These are phyloP conservation scores for Elsinoe fawcettii DNA, from an alignment of 2,329 filamentous ascomycete species.

Conservation along the genomic window DNA sequence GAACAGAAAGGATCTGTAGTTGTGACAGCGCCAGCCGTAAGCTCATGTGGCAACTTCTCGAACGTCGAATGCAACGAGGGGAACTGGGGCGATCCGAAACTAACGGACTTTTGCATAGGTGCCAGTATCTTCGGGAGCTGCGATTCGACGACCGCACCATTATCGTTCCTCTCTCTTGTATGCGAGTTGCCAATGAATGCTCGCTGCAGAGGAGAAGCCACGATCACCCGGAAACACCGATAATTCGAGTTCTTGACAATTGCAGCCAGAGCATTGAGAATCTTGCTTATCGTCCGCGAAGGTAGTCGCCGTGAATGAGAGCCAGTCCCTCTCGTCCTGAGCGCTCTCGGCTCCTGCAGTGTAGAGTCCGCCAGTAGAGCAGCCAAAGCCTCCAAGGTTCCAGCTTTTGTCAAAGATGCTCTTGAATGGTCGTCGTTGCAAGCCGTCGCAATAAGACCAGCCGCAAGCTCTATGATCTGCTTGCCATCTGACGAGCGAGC, in stretches of 20 bases:
- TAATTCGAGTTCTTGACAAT: constrained; percentile 74
- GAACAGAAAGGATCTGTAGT: constrained; percentile 41
- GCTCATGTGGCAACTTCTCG: constrained; percentile 15
- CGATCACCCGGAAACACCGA: constrained; percentile 55
- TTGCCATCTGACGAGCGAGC: constrained; percentile 48
- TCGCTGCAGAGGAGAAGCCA: constrained; percentile 40
- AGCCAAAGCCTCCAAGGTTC: constrained; percentile 71
- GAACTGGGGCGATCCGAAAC: constrained; percentile 16
- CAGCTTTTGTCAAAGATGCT: constrained; percentile 60
- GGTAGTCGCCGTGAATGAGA: constrained; percentile 48
- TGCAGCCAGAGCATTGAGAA: constrained; percentile 68
- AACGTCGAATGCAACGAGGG: constrained; percentile 15
- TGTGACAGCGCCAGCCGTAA: constrained; percentile 29
- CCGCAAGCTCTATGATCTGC: constrained; percentile 54
- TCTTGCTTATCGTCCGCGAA: constrained; percentile 54
- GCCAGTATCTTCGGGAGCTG: constrained; percentile 19
- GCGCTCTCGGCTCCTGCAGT: background rate
- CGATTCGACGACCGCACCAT: constrained; percentile 4
- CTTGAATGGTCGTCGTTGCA: constrained; percentile 65
- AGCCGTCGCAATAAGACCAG: constrained; percentile 51
- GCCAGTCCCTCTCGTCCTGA: constrained; percentile 19
- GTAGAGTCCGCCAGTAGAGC: constrained; percentile 50
- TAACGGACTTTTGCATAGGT: constrained; percentile 17
- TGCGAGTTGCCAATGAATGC: constrained; percentile 23
- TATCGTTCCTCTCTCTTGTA: constrained; percentile 14